phyloP scores from a whole-genome alignment of 192 early-diverging fungal genomes.

The Backusella australiensis region DNA sequence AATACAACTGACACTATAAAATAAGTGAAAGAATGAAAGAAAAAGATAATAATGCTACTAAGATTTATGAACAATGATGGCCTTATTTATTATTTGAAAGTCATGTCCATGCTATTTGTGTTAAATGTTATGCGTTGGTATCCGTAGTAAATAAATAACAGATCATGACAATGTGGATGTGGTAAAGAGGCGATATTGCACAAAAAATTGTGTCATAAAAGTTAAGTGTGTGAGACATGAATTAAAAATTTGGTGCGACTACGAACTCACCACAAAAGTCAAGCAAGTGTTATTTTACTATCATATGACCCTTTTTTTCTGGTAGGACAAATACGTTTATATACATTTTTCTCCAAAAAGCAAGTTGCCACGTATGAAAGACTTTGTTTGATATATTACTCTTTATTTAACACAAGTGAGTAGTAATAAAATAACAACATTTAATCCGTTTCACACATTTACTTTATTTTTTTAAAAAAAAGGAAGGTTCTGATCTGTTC shows the following conservation, averaged over 20 bases:
- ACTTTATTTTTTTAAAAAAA: neutral
- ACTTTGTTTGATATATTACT: neutral
- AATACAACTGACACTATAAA: too few species aligned
- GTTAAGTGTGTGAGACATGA: neutral
- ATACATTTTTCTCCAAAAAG: neutral
- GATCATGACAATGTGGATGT: neutral
- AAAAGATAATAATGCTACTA: neutral
- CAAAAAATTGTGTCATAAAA: neutral
- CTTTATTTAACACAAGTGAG: neutral
- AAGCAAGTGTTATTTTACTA: neutral
- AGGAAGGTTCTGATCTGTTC: neutral
- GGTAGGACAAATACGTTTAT: neutral
- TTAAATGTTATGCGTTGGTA: neutral
- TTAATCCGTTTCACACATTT: neutral
- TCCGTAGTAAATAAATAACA: neutral
- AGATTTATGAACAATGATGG: neutral
- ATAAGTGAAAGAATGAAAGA: neutral
- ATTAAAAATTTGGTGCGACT: neutral
- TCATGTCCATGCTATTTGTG: neutral
- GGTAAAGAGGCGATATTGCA: neutral
- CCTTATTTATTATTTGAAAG: neutral
- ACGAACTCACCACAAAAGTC: neutral
- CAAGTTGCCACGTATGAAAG: neutral
- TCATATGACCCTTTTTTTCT: slow-evolving; percentile 5
- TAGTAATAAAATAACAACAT: neutral